Evolutionary conservation across 306 rosid genomes (phyloP), one percentile per base, ranked within the genome.

Genomic region (Oemleria cerasiformis): DNA sequence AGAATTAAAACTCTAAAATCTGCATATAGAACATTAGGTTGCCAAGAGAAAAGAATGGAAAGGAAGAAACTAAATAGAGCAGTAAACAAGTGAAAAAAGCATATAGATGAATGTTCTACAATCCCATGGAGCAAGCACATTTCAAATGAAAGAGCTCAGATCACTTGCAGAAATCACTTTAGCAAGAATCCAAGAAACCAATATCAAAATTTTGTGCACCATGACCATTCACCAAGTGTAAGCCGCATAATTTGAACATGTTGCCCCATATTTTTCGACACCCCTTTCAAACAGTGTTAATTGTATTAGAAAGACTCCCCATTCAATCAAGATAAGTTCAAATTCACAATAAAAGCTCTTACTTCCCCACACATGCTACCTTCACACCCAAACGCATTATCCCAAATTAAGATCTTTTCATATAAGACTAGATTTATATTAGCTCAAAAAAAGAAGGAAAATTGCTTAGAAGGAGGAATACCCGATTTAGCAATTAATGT

Each of bases 1-100:
- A n/a, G n/a, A n/a, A n/a, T n/a, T n/a, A n/a, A n/a, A n/a, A n/a
- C n/a, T n/a, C n/a, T n/a, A n/a, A n/a, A n/a, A n/a, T n/a, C n/a
- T n/a, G n/a, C n/a, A n/a, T n/a, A n/a, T n/a, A n/a, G n/a, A n/a
- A n/a, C n/a, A n/a, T n/a, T n/a, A n/a, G n/a, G n/a, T n/a, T n/a
- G n/a, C n/a, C n/a, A n/a, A 42, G 20, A 73, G 66, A 14, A 75
- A 58, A 58, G 72, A 45, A 63, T 20, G 47, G 64, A 73, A 63
- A 74, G 44, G n/a, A 21, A 34, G 3, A 45, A 11, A 2, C 6
- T 20, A 14, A 14, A 34, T 34, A 17, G 42, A 65, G 36, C 56
- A 56, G n/a, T 56, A 9, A 16, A 25, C 14, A 25, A 15, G 65
- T 2, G 13, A n/a, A 23, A 53, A 19, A 15, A 78, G 13, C 45